phyloP scores from a whole-genome alignment of 2,329 filamentous ascomycete genomes.

The Exophiala mesophila region DNA sequence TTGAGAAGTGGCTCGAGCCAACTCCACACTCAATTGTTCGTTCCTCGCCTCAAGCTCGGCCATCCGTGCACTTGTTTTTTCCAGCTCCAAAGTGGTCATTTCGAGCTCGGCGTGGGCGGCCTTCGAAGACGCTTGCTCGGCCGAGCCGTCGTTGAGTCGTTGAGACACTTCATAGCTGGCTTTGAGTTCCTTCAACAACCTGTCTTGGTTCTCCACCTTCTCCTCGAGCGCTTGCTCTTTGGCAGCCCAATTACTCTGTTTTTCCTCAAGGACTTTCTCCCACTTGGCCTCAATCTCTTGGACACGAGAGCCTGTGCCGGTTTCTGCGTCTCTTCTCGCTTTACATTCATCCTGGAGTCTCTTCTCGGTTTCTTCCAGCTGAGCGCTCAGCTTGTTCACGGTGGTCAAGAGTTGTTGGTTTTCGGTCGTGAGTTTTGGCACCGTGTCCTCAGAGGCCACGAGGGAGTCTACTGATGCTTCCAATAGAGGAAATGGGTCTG shows the following conservation, averaged over 20 bases:
- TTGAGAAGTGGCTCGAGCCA: constrained; percentile 81
- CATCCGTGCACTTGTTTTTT: constrained; percentile 78
- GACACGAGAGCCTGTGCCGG: constrained; percentile 69
- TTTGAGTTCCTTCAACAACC: constrained; percentile 87
- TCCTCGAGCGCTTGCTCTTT: constrained; percentile 89
- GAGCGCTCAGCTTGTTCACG: constrained; percentile 67
- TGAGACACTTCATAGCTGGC: constrained; percentile 96
- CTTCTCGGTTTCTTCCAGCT: constrained; percentile 77
- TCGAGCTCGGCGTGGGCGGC: constrained; percentile 88
- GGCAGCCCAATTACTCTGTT: constrained; percentile 91
- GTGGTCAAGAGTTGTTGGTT: constrained; percentile 81
- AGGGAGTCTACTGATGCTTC: constrained; percentile 95
- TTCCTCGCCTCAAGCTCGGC: constrained; percentile 92
- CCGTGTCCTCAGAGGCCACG: constrained; percentile 82
- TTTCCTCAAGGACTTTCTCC: constrained; percentile 84
- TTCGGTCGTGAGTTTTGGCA: constrained; percentile 83
- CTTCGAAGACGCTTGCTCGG: constrained; percentile 53
- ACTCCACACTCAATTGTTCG: constrained; percentile 82
- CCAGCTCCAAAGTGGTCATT: constrained; percentile 85
- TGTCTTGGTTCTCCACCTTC: constrained; percentile 90
- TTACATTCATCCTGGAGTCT: constrained; percentile 73
- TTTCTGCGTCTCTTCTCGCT: constrained; percentile 69
- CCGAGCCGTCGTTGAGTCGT: constrained; percentile 66
- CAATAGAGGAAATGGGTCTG: constrained; percentile 91
- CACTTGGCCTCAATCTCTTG: constrained; percentile 89